Conservation (phyloP, 2,329 filamentous ascomycete genomes). For the Sporothrix mexicana region DNA sequence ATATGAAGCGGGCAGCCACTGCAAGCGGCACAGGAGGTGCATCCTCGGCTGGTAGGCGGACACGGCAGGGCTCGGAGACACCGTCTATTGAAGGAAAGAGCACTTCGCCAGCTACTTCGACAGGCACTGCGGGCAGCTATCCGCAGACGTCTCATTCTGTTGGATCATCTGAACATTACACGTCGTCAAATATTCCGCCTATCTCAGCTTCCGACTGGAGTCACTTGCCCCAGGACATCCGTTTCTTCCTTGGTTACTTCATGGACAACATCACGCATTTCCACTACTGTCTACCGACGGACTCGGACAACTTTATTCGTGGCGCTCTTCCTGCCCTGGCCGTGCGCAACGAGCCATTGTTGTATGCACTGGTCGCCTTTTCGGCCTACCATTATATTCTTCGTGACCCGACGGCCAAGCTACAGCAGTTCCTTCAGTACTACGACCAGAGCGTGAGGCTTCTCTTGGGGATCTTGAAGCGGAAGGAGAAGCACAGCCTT, state of each 20-base stretch:
- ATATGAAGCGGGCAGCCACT: slow-evolving; percentile 41
- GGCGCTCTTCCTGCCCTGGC: slow-evolving; percentile 74
- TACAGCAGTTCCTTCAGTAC: slow-evolving; percentile 83
- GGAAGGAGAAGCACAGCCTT: slow-evolving; percentile 71
- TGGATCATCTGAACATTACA: slow-evolving; percentile 20
- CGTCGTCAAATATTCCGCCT: slow-evolving; percentile 37
- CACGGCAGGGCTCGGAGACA: slow-evolving; percentile 58
- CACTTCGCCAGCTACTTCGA: slow-evolving; percentile 60
- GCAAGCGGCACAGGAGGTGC: background rate
- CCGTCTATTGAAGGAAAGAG: slow-evolving; percentile 60
- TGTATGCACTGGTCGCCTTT: slow-evolving; percentile 88
- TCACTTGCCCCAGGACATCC: slow-evolving; percentile 70
- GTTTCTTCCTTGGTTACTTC: slow-evolving; percentile 80
- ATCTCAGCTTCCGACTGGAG: slow-evolving; percentile 55
- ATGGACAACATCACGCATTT: slow-evolving; percentile 76
- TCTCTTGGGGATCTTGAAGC: slow-evolving; percentile 73
- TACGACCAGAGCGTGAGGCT: slow-evolving; percentile 87
- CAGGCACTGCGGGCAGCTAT: slow-evolving; percentile 49
- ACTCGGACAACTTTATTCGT: slow-evolving; percentile 75
- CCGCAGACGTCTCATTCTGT: slow-evolving; percentile 43
- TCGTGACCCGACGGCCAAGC: slow-evolving; percentile 70
- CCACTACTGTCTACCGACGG: slow-evolving; percentile 79
- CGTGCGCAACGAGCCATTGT: slow-evolving; percentile 73
- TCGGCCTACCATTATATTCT: slow-evolving; percentile 85
- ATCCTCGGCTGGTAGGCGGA: background rate